Evolutionary conservation across 148 eudicot species (phyloP), one percentile per base, ranked within the genome.

Genomic region (Camellia japonica): DNA sequence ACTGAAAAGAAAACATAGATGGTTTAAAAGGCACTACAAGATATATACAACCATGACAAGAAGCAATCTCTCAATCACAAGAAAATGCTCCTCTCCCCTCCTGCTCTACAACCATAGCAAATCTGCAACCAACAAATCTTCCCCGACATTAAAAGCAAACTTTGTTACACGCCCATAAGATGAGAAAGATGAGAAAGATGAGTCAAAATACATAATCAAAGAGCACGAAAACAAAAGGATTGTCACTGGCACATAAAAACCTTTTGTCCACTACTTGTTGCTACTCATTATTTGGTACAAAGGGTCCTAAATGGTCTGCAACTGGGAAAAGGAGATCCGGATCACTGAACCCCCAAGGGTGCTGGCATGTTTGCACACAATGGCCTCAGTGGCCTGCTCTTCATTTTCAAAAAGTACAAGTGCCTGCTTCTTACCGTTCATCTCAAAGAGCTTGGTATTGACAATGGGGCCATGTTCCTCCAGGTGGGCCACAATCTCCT

Each of bases 361-460:
- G 60, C 87, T 94, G 42, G 99, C 97, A 78, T 96, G 99, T 90
- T 96, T 93, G 93, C 90, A 91, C 66, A 96, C 97, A 56, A 96
- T 97, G 44, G 97, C 97, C 85, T 95, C 97, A 3, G 98, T 87
- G 55, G 98, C 98, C 84, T 91, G 93, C 82, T 95, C 98, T 91
- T 95, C 98, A 6, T 76, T 87, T 70, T 95, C 97, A 43, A 95
- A 95, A 70, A 85, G 76, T 56, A 95, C 91, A 41, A 90, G 93
- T 65, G 93, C 97, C 81, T 95, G 98, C 75, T 91, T 93, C 84
- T 94, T 96, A 44, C 95, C 95, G 69, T 96, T 93, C 85, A 90
- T 93, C 84, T 96, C 99, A 64, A 96, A 96, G 70, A 96, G 78
- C 80, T 96, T 96, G 38, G 94, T 82, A 78, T 84, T 91, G 49